phyloP scores from a whole-genome alignment of 352 stramenopile genomes.

The Phytophthora vignae region DNA sequence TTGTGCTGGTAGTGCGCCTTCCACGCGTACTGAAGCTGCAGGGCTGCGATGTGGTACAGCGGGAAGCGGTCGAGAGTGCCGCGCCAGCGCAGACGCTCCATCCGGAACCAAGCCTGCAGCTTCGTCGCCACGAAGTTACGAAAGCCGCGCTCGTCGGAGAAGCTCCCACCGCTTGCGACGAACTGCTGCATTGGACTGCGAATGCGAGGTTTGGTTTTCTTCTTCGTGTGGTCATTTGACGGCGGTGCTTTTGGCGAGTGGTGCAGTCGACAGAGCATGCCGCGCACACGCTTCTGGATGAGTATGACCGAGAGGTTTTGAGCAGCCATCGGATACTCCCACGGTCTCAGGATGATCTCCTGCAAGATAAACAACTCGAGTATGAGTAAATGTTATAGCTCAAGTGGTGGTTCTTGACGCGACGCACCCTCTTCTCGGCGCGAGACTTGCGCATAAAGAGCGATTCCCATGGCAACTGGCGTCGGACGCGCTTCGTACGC shows the following conservation, averaged over 20 bases:
- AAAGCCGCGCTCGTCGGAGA: conserved; percentile 67
- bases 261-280: conserved; percentile 62
- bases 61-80: conserved; percentile 62
- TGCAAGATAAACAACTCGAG: conserved; percentile 17
- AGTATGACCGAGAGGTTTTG: conserved; percentile 80
- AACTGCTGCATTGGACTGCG: conserved; percentile 80
- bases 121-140: conserved; percentile 61
- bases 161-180: conserved; percentile 56
- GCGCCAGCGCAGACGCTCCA: conserved; percentile 49
- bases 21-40: conserved; percentile 86
- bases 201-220: conserved; percentile 9
- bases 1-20: conserved; percentile 60
- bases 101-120: conserved; percentile 82
- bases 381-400: not conserved
- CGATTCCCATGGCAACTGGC: conserved; percentile 64
- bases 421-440: conserved; percentile 65
- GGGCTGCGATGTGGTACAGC: conserved; percentile 87
- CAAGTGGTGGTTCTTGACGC: not conserved
- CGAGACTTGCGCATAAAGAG: conserved; percentile 84
- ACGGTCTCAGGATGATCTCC: conserved; percentile 73
- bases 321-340: conserved; percentile 85
- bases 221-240: conserved; percentile 6
- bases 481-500: conserved; percentile 38
- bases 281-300: conserved; percentile 78
- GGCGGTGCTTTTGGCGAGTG: not conserved